Evolutionary conservation across 495 filamentous ascomycete genomes (phyloP).

Genomic region (Hypoxylon intermedium): DNA sequence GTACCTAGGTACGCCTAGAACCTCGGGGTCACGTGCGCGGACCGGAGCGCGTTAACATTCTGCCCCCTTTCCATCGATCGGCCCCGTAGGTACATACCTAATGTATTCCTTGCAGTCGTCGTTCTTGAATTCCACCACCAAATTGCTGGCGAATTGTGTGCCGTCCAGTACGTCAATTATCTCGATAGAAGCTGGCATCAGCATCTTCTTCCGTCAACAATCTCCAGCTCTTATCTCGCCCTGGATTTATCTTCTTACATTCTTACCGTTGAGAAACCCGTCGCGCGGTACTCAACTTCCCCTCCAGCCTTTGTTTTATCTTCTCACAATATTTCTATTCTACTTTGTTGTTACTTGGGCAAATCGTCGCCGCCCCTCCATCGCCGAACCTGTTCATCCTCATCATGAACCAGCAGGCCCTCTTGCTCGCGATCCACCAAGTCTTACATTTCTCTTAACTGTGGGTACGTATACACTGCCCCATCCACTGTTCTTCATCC

Average conservation of each 20-base stretch:
- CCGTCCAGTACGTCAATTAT: conserved; percentile 20
- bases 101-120: background rate
- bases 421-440: conserved; percentile 16
- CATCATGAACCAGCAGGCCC: conserved; percentile 42
- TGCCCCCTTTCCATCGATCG: background rate
- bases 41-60: conserved; percentile 18
- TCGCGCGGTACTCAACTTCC: too few species aligned
- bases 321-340: background rate
- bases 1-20: too few species aligned
- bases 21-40: conserved; percentile 27
- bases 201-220: background rate
- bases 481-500: background rate
- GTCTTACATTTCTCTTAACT: conserved; percentile 34
- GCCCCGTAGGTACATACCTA: background rate
- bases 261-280: too few species aligned
- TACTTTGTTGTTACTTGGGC: background rate
- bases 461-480: conserved; percentile 18
- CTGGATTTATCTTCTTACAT: too few species aligned
- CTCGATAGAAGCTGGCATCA: conserved; percentile 24
- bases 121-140: conserved; percentile 24
- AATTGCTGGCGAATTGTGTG: conserved; percentile 29
- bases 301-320: too few species aligned
- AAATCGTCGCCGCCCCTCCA: conserved; percentile 11
- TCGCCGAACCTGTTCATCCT: conserved; percentile 1
- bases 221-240: too few species aligned